Evolutionary conservation across 345 rosid species (phyloP).

Genomic region (Bretschneidera sinensis): DNA sequence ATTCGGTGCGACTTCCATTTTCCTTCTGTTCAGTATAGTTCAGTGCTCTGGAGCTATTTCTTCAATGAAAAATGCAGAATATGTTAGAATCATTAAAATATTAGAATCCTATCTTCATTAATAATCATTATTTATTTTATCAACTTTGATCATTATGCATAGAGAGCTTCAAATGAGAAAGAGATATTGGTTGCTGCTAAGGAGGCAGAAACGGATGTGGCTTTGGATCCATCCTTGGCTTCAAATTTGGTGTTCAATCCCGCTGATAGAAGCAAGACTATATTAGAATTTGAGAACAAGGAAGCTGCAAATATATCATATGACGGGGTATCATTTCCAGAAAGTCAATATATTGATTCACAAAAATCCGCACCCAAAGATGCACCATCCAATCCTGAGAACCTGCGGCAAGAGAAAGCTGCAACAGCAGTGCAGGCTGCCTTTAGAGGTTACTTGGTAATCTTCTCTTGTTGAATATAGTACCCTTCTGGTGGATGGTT

Average conservation of each 20-base stretch:
- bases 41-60: neutral
- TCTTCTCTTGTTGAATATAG: conserved; percentile 7
- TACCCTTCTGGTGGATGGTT: neutral
- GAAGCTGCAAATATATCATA: conserved; percentile 39
- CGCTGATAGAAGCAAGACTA: conserved; percentile 35
- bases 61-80: neutral
- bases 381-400: conserved; percentile 45
- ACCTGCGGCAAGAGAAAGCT: conserved; percentile 50
- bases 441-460: conserved; percentile 94
- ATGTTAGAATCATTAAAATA: no score
- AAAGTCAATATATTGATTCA: conserved; percentile 28
- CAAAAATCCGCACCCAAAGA: conserved; percentile 24
- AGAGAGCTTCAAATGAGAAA: conserved; percentile 51
- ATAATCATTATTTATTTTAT: neutral
- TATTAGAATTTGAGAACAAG: conserved; percentile 34
- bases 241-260: conserved; percentile 22
- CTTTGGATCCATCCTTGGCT: conserved; percentile 38
- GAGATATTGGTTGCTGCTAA: conserved; percentile 49
- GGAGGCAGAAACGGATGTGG: conserved; percentile 47
- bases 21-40: neutral
- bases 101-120: neutral
- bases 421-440: conserved; percentile 92
- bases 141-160: conserved; percentile 2
- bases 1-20: neutral
- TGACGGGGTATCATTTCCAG: conserved; percentile 30